These are phyloP conservation scores for Mortierella sp. DNA, from an alignment of 371 early-diverging fungal genomes.

Conservation along the genomic window DNA sequence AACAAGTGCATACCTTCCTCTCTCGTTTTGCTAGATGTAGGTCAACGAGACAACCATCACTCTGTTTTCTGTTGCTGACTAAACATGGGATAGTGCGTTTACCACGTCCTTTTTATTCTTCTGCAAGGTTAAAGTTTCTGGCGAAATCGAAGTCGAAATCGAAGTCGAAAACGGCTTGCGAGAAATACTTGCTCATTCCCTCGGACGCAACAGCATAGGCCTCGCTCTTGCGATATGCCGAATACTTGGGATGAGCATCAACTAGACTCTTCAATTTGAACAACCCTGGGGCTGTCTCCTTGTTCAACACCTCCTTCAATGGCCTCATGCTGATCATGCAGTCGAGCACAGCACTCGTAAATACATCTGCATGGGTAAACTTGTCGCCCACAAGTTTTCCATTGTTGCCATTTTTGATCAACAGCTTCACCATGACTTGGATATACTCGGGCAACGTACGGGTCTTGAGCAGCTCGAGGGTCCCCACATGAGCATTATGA, in stretches of 20 bases:
- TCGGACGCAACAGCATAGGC: not conserved
- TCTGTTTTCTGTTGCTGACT: no score
- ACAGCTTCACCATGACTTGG: conserved; percentile 1
- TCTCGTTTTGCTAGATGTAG: no score
- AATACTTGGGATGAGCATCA: not conserved
- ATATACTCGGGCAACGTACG: not conserved
- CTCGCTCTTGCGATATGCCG: not conserved
- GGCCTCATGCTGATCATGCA: not conserved
- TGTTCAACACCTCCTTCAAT: not conserved
- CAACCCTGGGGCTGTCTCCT: not conserved
- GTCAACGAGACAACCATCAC: no score
- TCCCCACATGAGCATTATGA: not conserved
- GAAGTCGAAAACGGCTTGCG: not conserved
- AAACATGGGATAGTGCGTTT: not conserved
- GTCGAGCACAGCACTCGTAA: not conserved
- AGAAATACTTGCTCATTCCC: not conserved
- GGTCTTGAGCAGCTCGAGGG: not conserved
- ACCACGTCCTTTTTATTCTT: not conserved
- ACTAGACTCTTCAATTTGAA: conserved; percentile 3
- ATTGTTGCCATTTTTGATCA: not conserved
- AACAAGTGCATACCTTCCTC: no score
- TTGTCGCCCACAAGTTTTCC: not conserved
- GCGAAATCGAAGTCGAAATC: not conserved
- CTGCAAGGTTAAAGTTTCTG: not conserved
- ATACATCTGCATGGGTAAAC: not conserved